Evolutionary conservation across 2,329 filamentous ascomycete genomes (phyloP).

Genomic region (Fusarium kyushuense): DNA sequence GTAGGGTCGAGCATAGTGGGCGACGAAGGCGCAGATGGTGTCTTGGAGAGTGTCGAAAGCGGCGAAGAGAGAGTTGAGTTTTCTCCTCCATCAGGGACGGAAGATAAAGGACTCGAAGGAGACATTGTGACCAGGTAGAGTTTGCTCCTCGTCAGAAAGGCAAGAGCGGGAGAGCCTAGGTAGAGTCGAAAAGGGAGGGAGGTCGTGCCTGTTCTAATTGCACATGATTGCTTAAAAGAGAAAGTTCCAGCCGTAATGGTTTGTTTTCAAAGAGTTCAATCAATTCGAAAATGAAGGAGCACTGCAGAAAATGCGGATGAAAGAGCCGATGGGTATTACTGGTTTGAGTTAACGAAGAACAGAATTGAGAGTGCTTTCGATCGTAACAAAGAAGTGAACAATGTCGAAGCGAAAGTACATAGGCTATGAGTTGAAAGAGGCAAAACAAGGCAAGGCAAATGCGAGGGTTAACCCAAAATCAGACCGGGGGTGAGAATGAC

Average conservation of each 20-base stretch:
- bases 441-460: slow-evolving; percentile 28
- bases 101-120: slow-evolving; percentile 47
- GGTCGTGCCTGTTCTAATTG: slow-evolving; percentile 31
- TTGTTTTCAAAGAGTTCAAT: neutral
- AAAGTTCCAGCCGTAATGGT: slow-evolving; percentile 7
- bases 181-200: slow-evolving; percentile 16
- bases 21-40: slow-evolving; percentile 64
- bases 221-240: slow-evolving; percentile 31
- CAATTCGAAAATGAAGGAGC: slow-evolving; percentile 6
- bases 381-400: slow-evolving; percentile 14
- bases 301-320: slow-evolving; percentile 1
- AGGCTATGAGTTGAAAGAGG: slow-evolving; percentile 28
- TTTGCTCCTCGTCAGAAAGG: slow-evolving; percentile 21
- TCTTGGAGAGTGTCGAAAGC: slow-evolving; percentile 65
- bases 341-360: neutral
- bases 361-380: slow-evolving; percentile 8
- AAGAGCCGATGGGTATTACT: neutral
- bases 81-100: slow-evolving; percentile 51
- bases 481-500: slow-evolving; percentile 31
- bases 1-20: slow-evolving; percentile 56
- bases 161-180: slow-evolving; percentile 8
- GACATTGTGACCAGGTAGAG: slow-evolving; percentile 41
- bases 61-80: slow-evolving; percentile 63
- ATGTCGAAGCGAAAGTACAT: slow-evolving; percentile 16
- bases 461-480: slow-evolving; percentile 13